phyloP scores from a whole-genome alignment of 257 asterid species.

The Thymus quinquecostatus region DNA sequence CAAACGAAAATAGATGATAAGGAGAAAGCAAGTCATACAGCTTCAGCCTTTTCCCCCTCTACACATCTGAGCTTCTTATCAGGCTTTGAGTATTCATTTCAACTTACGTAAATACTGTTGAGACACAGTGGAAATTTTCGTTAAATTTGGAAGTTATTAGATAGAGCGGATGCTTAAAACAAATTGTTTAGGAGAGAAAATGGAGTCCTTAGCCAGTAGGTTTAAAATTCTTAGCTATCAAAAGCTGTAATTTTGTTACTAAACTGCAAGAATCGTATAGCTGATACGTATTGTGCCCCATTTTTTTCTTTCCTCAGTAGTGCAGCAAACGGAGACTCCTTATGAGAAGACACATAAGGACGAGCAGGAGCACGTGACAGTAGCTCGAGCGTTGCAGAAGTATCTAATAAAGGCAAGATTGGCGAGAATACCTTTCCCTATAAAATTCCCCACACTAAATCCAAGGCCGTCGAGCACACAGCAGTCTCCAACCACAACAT shows the following conservation, averaged over 20 bases:
- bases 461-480: constrained; percentile 58
- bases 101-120: background rate
- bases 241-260: constrained; percentile 12
- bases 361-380: constrained; percentile 93
- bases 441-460: constrained; percentile 66
- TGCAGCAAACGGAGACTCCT: constrained; percentile 71
- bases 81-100: background rate
- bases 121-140: constrained; percentile 1
- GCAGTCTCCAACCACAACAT: constrained; percentile 66
- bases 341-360: constrained; percentile 62
- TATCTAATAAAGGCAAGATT: constrained; percentile 66
- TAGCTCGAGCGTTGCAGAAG: constrained; percentile 88
- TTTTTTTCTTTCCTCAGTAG: constrained; percentile 54
- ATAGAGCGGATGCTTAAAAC: background rate
- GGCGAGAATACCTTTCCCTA: constrained; percentile 71
- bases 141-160: background rate
- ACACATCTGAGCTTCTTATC: background rate
- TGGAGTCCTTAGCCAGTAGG: constrained; percentile 8
- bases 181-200: background rate
- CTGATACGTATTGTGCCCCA: constrained; percentile 23
- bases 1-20: background rate
- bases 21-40: constrained; percentile 2
- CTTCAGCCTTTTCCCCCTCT: constrained; percentile 3
- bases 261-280: constrained; percentile 14
- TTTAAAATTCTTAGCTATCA: constrained; percentile 15